These are phyloP conservation scores for Pulveroboletus sp. DNA, from an alignment of 768 basidiomycete species.

Conservation along the genomic window DNA sequence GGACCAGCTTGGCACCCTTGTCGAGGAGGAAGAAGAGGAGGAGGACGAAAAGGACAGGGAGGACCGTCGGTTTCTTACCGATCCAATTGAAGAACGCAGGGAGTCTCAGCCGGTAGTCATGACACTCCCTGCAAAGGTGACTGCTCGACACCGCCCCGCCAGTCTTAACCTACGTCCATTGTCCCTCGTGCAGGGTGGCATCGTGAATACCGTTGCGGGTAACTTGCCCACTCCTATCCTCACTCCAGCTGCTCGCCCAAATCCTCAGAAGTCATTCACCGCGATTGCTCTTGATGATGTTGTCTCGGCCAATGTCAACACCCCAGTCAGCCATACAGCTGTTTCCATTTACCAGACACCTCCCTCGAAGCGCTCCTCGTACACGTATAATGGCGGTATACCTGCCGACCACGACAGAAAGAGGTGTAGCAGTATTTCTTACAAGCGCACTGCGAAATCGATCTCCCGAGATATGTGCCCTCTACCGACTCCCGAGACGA, in stretches of 20 bases:
- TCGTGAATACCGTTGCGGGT: conserved; percentile 32
- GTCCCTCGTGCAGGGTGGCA: conserved; percentile 56
- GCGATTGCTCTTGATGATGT: conserved; percentile 12
- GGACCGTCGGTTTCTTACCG: conserved; percentile 31
- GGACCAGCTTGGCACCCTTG: conserved; percentile 71
- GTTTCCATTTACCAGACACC: conserved; percentile 8
- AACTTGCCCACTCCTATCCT: conserved; percentile 51
- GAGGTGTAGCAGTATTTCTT: conserved; percentile 71
- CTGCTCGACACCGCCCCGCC: conserved; percentile 58
- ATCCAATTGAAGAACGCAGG: conserved; percentile 9
- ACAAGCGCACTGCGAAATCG: conserved; percentile 49
- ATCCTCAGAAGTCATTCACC: conserved; percentile 34
- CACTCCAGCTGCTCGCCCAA: conserved; percentile 44
- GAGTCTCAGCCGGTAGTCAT: conserved; percentile 25
- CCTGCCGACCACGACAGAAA: conserved; percentile 31
- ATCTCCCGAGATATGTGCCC: conserved; percentile 36
- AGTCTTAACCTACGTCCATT: conserved; percentile 66
- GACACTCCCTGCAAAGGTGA: conserved; percentile 34
- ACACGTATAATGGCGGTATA: conserved; percentile 20
- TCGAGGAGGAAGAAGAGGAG: conserved; percentile 88
- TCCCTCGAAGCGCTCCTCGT: conserved; percentile 25
- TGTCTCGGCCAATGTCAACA: conserved; percentile 22
- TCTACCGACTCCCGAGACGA: conserved; percentile 71
- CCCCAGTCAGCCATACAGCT: not conserved
- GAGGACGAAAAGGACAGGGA: conserved; percentile 63